Conservation (phyloP, 768 basidiomycete genomes). For the Amanita pallidorosea region DNA sequence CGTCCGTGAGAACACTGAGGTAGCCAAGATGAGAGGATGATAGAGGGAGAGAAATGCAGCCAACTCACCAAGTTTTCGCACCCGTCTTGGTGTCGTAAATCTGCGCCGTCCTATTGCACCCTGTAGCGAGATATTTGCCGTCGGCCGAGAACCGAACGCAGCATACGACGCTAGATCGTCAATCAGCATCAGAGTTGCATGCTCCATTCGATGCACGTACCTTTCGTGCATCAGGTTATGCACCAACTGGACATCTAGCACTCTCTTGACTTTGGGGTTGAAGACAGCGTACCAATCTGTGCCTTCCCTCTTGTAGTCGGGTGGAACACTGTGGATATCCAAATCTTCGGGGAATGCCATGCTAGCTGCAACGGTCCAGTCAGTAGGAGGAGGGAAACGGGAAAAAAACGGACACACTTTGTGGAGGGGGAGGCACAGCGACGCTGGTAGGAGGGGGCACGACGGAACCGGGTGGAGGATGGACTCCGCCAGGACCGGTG, state of each 20-base stretch:
- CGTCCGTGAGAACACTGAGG: constrained; percentile 19
- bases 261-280: constrained; percentile 70
- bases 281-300: constrained; percentile 85
- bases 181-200: background rate
- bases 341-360: constrained; percentile 36
- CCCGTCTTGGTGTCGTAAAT: constrained; percentile 92
- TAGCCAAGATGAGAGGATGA: background rate
- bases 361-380: constrained; percentile 9
- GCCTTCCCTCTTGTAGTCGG: constrained; percentile 63
- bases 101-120: constrained; percentile 92
- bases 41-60: background rate
- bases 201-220: constrained; percentile 26
- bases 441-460: constrained; percentile 4
- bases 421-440: constrained; percentile 8
- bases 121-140: constrained; percentile 88
- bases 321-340: constrained; percentile 26
- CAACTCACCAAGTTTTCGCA: constrained; percentile 63
- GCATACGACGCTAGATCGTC: constrained; percentile 42
- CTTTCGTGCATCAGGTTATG: constrained; percentile 90
- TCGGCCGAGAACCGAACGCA: constrained; percentile 93
- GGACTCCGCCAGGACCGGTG: constrained; percentile 5
- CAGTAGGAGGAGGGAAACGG: background rate
- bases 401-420: background rate
- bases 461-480: background rate
- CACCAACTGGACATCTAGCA: constrained; percentile 68